These are phyloP conservation scores for Suhomyces atakaporum DNA, from an alignment of 1,139 yeast species.

Conservation along the genomic window DNA sequence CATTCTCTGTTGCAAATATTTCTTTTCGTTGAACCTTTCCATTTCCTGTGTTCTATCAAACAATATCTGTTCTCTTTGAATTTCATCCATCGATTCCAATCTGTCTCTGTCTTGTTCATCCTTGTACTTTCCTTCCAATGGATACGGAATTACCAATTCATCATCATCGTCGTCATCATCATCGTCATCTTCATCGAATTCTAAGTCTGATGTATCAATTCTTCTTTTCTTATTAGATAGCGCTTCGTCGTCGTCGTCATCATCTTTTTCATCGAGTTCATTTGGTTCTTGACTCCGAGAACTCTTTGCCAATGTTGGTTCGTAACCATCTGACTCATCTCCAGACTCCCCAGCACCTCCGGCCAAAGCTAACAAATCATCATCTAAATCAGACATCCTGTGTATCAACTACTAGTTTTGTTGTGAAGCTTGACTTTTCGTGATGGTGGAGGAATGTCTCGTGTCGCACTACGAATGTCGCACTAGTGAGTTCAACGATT, in stretches of 20 bases:
- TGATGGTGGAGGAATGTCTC: conserved; percentile 9
- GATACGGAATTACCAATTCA: conserved; percentile 72
- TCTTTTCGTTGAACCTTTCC: conserved; percentile 82
- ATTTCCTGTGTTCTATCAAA: conserved; percentile 92
- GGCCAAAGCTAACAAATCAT: conserved; percentile 88
- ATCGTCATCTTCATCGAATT: conserved; percentile 35
- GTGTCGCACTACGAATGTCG: conserved; percentile 4
- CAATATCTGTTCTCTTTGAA: conserved; percentile 84
- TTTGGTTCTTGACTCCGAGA: conserved; percentile 15
- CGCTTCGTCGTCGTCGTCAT: conserved; percentile 23
- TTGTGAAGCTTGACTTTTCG: conserved; percentile 6
- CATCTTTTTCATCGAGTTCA: conserved; percentile 17
- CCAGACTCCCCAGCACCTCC: conserved; percentile 57
- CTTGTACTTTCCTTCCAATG: conserved; percentile 87
- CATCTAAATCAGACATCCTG: conserved; percentile 67
- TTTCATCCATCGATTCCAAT: conserved; percentile 79
- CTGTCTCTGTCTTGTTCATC: conserved; percentile 73
- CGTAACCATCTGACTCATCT: conserved; percentile 34
- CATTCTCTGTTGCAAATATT: conserved; percentile 79
- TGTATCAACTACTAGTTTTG: background rate
- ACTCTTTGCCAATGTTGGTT: conserved; percentile 23
- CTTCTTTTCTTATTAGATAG: conserved; percentile 19
- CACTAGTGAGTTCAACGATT: too few species aligned
- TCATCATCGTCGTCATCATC: conserved; percentile 36
- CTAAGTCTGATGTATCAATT: conserved; percentile 17